Conservation (phyloP, 768 basidiomycete genomes). For the Suillus hirtellus region DNA sequence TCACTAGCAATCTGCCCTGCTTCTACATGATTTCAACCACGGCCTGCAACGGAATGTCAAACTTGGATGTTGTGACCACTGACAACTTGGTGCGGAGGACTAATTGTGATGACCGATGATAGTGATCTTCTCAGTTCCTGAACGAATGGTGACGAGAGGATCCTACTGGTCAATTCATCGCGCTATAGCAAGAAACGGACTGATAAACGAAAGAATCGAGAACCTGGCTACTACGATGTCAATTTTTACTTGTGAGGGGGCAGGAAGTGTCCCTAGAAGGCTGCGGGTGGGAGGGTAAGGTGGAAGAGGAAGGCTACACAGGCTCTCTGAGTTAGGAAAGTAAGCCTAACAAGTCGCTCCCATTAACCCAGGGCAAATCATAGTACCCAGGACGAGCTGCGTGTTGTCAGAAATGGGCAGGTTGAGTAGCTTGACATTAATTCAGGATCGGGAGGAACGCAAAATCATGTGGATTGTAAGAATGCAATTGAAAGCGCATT, state of each 20-base stretch:
- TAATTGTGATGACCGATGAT: constrained; percentile 27
- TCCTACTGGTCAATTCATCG: constrained; percentile 28
- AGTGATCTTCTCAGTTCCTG: constrained; percentile 23
- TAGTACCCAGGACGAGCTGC: neutral
- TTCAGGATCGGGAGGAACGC: neutral
- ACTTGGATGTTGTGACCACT: neutral
- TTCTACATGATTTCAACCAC: constrained; percentile 57
- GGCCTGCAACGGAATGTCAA: constrained; percentile 31
- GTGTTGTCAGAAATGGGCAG: neutral
- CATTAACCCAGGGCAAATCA: neutral
- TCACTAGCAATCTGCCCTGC: constrained; percentile 47
- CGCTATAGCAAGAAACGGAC: neutral
- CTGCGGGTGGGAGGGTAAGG: neutral
- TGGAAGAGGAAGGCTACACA: neutral
- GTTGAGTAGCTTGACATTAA: neutral
- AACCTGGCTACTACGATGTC: too few relatives aligned
- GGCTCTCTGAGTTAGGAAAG: neutral
- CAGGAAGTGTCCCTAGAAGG: neutral
- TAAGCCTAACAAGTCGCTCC: neutral
- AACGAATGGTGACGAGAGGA: constrained; percentile 24
- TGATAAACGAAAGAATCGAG: neutral
- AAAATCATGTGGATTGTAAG: neutral
- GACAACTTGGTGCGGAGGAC: neutral
- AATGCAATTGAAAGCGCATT: neutral
- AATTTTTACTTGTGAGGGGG: neutral